phyloP scores from a whole-genome alignment of 176 grass and related monocot genomes.

The Lolium rigidum region DNA sequence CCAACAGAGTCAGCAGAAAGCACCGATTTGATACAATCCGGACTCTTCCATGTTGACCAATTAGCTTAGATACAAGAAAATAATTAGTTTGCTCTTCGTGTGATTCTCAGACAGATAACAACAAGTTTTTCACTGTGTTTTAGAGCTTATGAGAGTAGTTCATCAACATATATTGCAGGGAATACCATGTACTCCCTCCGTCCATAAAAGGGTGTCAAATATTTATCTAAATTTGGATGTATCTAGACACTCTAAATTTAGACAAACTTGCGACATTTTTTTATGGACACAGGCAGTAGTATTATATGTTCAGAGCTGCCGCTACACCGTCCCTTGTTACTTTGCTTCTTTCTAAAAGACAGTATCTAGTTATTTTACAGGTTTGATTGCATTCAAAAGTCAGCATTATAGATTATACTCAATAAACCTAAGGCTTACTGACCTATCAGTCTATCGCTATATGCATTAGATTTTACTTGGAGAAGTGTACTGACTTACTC shows the following conservation, averaged over 20 bases:
- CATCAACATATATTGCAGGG: not conserved
- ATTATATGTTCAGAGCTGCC: not conserved
- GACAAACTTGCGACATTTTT: too few relatives aligned
- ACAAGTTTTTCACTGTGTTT: not conserved
- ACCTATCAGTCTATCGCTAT: not conserved
- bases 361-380: not conserved
- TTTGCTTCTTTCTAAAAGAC: conserved; percentile 36
- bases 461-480: conserved; percentile 48
- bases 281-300: not conserved
- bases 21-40: not conserved
- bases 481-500: conserved; percentile 24
- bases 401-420: not conserved
- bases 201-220: too few relatives aligned
- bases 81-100: conserved; percentile 5
- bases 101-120: not conserved
- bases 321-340: not conserved
- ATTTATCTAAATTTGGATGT: too few relatives aligned
- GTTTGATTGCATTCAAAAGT: not conserved
- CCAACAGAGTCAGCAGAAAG: too few relatives aligned
- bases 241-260: too few relatives aligned
- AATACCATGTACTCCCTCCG: not conserved
- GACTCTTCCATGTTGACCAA: conserved; percentile 18
- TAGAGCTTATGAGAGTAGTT: not conserved
- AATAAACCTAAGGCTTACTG: too few relatives aligned
- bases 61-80: conserved; percentile 29